These are phyloP conservation scores for Liriodendron chinense DNA, from an alignment of 164 flowering plant species.

Conservation along the genomic window DNA sequence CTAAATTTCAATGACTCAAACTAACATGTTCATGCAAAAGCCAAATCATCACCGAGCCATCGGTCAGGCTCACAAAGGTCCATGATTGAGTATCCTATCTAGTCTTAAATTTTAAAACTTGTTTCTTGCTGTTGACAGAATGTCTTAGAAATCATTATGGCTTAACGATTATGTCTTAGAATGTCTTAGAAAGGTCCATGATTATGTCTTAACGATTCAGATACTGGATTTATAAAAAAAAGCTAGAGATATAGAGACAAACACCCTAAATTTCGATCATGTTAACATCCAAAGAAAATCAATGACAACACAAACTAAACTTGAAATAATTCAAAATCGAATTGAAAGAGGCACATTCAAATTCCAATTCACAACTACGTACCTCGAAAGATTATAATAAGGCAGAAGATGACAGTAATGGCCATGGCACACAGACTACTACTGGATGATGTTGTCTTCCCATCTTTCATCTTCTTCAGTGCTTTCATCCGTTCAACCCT, in stretches of 20 bases:
- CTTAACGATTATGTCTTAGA: no score
- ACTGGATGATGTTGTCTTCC: conserved; percentile 42
- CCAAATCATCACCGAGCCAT: no score
- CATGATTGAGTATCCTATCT: no score
- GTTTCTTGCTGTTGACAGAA: no score
- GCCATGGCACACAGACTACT: conserved; percentile 57
- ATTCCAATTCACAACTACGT: conserved; percentile 14
- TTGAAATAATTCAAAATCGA: background rate
- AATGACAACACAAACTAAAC: conserved; percentile 1
- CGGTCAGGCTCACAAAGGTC: no score
- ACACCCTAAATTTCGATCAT: background rate
- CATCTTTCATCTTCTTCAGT: conserved; percentile 42
- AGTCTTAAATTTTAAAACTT: no score
- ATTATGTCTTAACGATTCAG: no score
- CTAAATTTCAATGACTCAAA: no score
- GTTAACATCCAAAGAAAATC: background rate
- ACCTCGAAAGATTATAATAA: conserved; percentile 67
- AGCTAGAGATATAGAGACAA: background rate
- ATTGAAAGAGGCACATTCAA: background rate
- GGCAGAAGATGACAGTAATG: conserved; percentile 56
- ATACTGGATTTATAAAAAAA: background rate
- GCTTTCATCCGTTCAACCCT: conserved; percentile 57
- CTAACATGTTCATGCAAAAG: no score
- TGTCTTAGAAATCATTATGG: no score
- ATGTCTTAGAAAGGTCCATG: no score